phyloP scores from a whole-genome alignment of 257 asterid species.

The Fraxinus anomala region DNA sequence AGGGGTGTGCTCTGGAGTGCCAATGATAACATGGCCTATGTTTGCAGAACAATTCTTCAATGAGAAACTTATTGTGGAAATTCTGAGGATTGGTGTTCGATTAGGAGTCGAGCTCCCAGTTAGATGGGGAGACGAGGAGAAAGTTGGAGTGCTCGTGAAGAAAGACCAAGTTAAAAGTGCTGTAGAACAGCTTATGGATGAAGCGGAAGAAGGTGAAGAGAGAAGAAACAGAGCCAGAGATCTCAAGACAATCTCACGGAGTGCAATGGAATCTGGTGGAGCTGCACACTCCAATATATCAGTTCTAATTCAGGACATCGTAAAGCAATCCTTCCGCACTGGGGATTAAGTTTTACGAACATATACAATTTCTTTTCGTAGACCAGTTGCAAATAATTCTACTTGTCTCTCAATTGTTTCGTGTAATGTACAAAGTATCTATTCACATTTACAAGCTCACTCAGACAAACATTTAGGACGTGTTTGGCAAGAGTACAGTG shows the following conservation, averaged over 20 bases:
- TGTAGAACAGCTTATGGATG: conserved; percentile 41
- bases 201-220: conserved; percentile 42
- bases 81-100: conserved; percentile 58
- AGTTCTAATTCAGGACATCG: conserved; percentile 48
- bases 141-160: conserved; percentile 54
- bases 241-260: conserved; percentile 41
- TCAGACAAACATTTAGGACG: no score
- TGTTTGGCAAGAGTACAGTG: no score
- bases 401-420: not conserved
- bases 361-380: not conserved
- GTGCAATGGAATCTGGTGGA: conserved; percentile 51
- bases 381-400: not conserved
- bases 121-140: conserved; percentile 77
- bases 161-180: conserved; percentile 47
- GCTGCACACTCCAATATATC: conserved; percentile 44
- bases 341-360: not conserved
- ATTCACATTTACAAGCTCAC: not conserved
- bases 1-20: conserved; percentile 65
- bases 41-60: conserved; percentile 79
- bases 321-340: not conserved
- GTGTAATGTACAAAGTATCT: not conserved
- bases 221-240: conserved; percentile 45
- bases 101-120: conserved; percentile 73
- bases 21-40: conserved; percentile 80
- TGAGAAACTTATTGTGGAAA: conserved; percentile 58